Evolutionary conservation across 768 basidiomycete species (phyloP).

Genomic region (Pulveroboletus sp.): DNA sequence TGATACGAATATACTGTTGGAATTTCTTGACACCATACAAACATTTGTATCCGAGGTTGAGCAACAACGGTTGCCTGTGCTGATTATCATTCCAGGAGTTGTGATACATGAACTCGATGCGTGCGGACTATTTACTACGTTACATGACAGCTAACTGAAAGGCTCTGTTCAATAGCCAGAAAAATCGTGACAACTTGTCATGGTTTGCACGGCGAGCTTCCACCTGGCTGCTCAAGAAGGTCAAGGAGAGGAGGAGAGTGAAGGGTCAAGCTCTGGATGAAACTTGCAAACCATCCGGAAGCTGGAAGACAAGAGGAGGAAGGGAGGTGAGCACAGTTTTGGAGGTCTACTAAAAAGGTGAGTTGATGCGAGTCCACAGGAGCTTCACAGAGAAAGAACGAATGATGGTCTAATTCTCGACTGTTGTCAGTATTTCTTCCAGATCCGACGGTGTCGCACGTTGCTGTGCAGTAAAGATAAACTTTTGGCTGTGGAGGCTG

Average conservation of each 20-base stretch:
- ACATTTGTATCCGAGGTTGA: constrained; percentile 63
- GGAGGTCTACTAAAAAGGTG: neutral
- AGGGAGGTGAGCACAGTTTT: constrained; percentile 35
- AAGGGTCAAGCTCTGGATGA: constrained; percentile 61
- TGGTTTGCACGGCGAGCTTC: constrained; percentile 71
- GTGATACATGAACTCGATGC: constrained; percentile 77
- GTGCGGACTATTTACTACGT: constrained; percentile 34
- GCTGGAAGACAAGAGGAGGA: constrained; percentile 50
- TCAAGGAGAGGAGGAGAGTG: constrained; percentile 50
- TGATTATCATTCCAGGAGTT: constrained; percentile 65
- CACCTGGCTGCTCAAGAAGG: constrained; percentile 59
- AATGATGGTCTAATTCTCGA: constrained; percentile 76
- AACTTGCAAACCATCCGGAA: constrained; percentile 55
- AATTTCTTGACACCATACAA: constrained; percentile 58
- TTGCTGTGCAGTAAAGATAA: constrained; percentile 65
- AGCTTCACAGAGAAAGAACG: constrained; percentile 33
- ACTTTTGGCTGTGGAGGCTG: constrained; percentile 53
- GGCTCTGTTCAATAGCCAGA: constrained; percentile 29
- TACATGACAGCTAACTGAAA: neutral
- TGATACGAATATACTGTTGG: constrained; percentile 77
- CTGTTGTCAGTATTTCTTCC: constrained; percentile 61
- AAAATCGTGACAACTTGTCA: constrained; percentile 39
- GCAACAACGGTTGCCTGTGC: constrained; percentile 41
- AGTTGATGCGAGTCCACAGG: constrained; percentile 10
- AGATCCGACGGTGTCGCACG: constrained; percentile 41